Evolutionary conservation across 2,329 filamentous ascomycete genomes (phyloP), one percentile per base, ranked within the genome.

Genomic region (Venturia effusa): DNA sequence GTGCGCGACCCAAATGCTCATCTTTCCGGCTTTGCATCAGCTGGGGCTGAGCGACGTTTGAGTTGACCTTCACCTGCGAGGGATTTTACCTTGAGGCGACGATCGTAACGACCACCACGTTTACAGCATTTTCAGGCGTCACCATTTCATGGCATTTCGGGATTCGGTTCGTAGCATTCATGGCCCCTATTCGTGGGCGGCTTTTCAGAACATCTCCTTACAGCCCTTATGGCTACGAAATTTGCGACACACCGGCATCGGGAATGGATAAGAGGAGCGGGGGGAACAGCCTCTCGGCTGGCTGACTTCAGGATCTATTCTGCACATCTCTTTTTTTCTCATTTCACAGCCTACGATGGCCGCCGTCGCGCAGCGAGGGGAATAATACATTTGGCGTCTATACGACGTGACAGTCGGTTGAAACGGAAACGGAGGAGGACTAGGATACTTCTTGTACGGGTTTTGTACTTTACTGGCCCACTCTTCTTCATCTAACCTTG

Each of bases 101-200:
- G 34, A 34, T 34, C 30, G 5, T 51, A 27, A 57, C 51, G 51
- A 57, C 27, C 24, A 57, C 51, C 4, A 57, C 51, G 51, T 37
- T 57, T 17, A 34, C 4, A 57, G 51, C 51, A 57, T 57, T 57
- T n/a, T 57, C 51, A 57, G 51, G 30, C 51, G 51, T 34, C 51
- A 32, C 51, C 34, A 32, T 30, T 34, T 57, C 51, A 57, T 57
- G 15, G 51, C 51, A 34, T 55, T 55, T 34, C 27, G 27, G 51
- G 17, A 54, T 30, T 13, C n/a, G 13, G 32, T 55, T 30, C 51
- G n/a, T 55, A 55, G 30, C 51, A 17, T 57, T 57, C 30, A 19
- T 27, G 27, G 30, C 51, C 34, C n/a, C 27, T 19, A n/a, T 3
- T 34, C 27, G 10, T 22, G 30, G 19, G 27, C 27, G 15, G 51